These are phyloP conservation scores for Schizonepeta tenuifolia DNA, from an alignment of 257 asterid species.

Conservation along the genomic window DNA sequence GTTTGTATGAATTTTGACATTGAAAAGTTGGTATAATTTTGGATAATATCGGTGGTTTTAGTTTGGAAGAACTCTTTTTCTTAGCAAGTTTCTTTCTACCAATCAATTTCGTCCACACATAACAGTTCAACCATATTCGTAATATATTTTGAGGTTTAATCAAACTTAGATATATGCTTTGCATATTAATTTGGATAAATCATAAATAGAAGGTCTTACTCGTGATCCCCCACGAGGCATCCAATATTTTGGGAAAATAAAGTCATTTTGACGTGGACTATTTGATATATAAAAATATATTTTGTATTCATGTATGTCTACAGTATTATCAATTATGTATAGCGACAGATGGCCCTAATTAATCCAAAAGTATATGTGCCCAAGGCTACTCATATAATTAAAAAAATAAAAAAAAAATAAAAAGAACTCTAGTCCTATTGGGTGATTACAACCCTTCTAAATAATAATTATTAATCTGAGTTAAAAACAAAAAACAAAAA, in stretches of 20 bases:
- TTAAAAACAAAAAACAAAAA: too few relatives aligned
- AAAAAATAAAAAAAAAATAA: too few relatives aligned
- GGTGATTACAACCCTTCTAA: too few relatives aligned
- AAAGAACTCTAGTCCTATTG: too few relatives aligned
- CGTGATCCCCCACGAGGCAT: conserved; percentile 30
- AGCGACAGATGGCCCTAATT: background rate
- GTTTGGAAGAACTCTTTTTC: background rate
- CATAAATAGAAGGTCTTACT: conserved; percentile 23
- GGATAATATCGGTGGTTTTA: background rate
- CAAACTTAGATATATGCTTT: conserved; percentile 15
- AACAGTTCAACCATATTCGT: background rate
- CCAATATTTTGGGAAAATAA: conserved; percentile 35
- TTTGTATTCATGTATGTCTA: background rate
- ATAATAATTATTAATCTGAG: too few relatives aligned
- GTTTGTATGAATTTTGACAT: background rate
- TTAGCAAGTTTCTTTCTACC: conserved; percentile 20
- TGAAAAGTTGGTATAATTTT: conserved; percentile 7
- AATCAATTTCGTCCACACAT: conserved; percentile 31
- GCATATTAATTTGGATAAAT: background rate
- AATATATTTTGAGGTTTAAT: background rate
- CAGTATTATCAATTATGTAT: background rate
- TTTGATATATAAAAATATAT: background rate
- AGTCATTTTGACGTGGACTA: conserved; percentile 32
- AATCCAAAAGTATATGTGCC: background rate
- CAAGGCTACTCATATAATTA: too few relatives aligned